Evolutionary conservation across 208 protist species (phyloP).

Genomic region (Acanthamoeba castellanii): DNA sequence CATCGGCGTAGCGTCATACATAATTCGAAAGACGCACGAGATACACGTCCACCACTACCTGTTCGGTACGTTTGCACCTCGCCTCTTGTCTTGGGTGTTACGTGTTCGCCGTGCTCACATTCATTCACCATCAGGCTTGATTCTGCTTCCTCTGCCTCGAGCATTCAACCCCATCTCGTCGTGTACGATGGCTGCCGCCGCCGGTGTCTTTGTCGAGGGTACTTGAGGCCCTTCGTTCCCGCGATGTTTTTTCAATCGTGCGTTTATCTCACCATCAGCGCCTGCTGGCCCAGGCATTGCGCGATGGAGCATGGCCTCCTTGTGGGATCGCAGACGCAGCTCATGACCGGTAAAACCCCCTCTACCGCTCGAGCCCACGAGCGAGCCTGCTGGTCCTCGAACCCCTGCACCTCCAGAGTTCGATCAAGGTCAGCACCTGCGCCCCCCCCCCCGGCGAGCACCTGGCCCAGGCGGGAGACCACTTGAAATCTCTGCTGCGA

Average conservation of each 20-base stretch:
- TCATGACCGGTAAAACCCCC: neutral
- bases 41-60: constrained; percentile 49
- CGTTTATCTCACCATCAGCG: too few species aligned
- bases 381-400: neutral
- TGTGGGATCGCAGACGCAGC: constrained; percentile 1
- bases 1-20: neutral
- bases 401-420: neutral
- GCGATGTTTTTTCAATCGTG: too few species aligned
- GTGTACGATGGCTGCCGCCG: constrained; percentile 20
- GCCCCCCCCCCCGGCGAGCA: too few species aligned
- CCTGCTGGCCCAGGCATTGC: neutral
- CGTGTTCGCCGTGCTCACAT: neutral
- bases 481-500: neutral
- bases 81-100: neutral
- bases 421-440: neutral
- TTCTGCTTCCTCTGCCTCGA: constrained; percentile 29
- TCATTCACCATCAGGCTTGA: neutral
- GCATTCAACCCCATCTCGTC: neutral
- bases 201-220: constrained; percentile 33
- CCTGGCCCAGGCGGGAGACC: neutral
- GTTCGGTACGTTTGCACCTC: neutral
- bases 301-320: constrained; percentile 40
- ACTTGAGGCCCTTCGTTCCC: neutral
- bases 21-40: neutral
- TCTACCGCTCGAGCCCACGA: neutral